These are phyloP conservation scores for Trypanosoma theileri DNA, from an alignment of 208 protist genomes.

Conservation along the genomic window DNA sequence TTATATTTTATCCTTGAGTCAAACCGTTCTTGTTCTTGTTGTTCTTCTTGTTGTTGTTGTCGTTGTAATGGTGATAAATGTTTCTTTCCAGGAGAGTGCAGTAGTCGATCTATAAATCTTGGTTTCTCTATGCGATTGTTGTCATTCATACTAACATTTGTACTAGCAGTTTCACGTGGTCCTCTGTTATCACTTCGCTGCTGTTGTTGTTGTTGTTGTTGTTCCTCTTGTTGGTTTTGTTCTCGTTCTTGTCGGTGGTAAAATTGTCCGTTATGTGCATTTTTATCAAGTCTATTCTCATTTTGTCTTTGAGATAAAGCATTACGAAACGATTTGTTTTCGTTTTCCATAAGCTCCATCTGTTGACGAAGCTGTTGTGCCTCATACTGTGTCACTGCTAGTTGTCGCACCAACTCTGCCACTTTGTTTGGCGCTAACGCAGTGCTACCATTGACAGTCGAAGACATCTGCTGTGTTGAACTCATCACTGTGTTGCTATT, in stretches of 20 bases:
- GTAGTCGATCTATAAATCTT: constrained; percentile 1
- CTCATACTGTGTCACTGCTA: constrained; percentile 59
- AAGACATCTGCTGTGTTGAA: background rate
- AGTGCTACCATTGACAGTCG: constrained; percentile 17
- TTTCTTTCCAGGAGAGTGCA: background rate
- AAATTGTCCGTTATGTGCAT: background rate
- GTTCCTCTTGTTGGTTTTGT: background rate
- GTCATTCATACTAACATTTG: background rate
- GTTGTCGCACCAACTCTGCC: constrained; percentile 65
- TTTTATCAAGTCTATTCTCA: background rate
- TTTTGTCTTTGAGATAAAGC: background rate
- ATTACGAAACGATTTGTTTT: constrained; percentile 16
- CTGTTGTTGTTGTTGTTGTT: background rate
- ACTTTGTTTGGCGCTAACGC: constrained; percentile 40
- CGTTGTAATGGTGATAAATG: background rate
- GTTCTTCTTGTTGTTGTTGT: background rate
- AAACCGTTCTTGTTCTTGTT: background rate
- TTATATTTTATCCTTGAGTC: background rate
- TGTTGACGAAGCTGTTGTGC: constrained; percentile 39
- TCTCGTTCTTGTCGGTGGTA: background rate
- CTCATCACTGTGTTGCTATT: background rate
- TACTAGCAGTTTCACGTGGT: background rate
- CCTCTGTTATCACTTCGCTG: constrained; percentile 5
- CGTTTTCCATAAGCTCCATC: constrained; percentile 28
- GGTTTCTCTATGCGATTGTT: constrained; percentile 4